A percentile compares a stretch with the other conserved stretches of the same genome.
These are phyloP conservation scores for Microdochium trichocladiopsis DNA, from an alignment of 2,329 filamentous ascomycete genomes.

Conservation along the genomic window DNA sequence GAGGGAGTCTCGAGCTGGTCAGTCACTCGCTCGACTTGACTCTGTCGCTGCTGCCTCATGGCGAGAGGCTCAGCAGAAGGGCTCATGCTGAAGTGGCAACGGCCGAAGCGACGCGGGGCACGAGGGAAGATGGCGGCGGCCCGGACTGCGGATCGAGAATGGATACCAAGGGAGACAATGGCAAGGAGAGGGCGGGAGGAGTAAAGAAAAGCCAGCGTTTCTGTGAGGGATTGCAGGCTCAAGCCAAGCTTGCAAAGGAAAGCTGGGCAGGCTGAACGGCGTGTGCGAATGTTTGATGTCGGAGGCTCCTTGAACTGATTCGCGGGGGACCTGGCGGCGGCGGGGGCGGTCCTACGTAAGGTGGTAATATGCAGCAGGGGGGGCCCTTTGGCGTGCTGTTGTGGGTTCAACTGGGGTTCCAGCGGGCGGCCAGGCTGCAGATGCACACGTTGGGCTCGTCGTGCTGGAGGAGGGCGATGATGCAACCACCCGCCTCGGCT, in stretches of 20 bases:
- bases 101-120: not conserved
- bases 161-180: not conserved
- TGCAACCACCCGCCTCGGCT: no score
- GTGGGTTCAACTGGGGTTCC: not conserved
- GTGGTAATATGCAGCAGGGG: not conserved
- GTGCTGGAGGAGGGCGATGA: no score
- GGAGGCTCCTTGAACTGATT: not conserved
- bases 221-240: not conserved
- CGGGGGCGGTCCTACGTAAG: not conserved
- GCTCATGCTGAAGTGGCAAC: not conserved
- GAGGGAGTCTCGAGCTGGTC: slow-evolving; percentile 75
- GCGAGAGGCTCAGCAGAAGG: slow-evolving; percentile 15
- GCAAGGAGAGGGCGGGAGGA: not conserved
- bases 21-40: slow-evolving; percentile 40
- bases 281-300: not conserved
- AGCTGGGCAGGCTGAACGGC: no score
- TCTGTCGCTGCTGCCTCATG: slow-evolving; percentile 4
- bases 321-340: not conserved
- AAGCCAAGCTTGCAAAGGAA: not conserved
- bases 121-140: not conserved
- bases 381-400: not conserved
- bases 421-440: not conserved
- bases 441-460: no score
- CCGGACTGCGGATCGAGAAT: not conserved
- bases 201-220: not conserved